Evolutionary conservation across 2,329 filamentous ascomycete species (phyloP), one percentile per base, ranked within the genome.

Genomic region (Balansia obtecta): DNA sequence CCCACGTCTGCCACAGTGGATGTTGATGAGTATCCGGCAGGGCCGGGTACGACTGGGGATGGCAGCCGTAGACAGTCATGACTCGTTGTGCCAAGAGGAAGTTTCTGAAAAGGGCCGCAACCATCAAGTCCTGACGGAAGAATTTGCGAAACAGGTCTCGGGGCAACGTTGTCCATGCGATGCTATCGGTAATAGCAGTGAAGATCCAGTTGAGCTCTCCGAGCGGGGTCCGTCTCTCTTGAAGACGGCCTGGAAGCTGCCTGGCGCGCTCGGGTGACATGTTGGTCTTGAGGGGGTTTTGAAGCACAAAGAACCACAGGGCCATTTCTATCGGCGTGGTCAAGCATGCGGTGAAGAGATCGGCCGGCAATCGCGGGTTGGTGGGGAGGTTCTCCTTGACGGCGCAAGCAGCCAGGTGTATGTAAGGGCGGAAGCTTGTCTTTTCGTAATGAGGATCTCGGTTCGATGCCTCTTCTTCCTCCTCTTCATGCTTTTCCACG

Each of bases 131-230:
- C 65, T 98, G 93, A 41, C 93, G 76, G 67, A 98, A 98, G 53
- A 97, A 87, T 66, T 95, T 95, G 67, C 95, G 90, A 69, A 98
- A 98, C 11, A 96, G 72, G 18, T 89, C 81, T 44, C 91, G 85
- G 3, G 90, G 88, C 4, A 98, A 71, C 5, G 88, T 94, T 33
- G 95, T 97, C 93, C 93, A 98, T 0, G 93, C 93, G 60, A 98
- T 98, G 1, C 91, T 97, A 64, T 98, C 93, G 0, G 93, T 98
- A 56, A 98, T 97, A 50, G 93, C 93, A 0, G 93, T 98, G 63
- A 98, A 97, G 37, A 98, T 98, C 93, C 93, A 98, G 62, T 98
- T 98, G 13, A 98, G 74, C 69, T 98, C 93, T 54, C 93, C 93
- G 34, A 98, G 76, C 9, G 93, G 93, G 46, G 93, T 97, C 61